Evolutionary conservation across 768 basidiomycete genomes (phyloP).

Genomic region (Pulveroboletus ravenelii): DNA sequence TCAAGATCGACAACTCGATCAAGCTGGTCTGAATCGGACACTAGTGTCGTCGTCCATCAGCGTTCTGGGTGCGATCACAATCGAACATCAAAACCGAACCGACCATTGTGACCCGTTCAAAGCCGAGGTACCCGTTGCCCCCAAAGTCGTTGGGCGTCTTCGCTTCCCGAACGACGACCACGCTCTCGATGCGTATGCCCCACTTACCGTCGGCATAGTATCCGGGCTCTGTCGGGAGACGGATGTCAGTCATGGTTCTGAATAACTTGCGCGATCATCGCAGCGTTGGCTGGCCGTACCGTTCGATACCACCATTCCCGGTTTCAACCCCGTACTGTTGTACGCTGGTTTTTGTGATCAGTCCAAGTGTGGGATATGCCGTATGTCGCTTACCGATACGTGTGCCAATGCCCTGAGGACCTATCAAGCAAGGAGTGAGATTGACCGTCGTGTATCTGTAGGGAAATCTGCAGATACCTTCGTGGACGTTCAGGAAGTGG

Average conservation of each 20-base stretch:
- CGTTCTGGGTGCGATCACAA: neutral
- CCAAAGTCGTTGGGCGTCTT: slow-evolving; percentile 79
- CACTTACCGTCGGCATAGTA: slow-evolving; percentile 89
- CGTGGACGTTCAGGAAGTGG: slow-evolving; percentile 91
- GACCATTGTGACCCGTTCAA: slow-evolving; percentile 88
- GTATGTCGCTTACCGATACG: slow-evolving; percentile 31
- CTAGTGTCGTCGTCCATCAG: slow-evolving; percentile 21
- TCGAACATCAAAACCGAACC: slow-evolving; percentile 22
- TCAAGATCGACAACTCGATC: slow-evolving; percentile 59
- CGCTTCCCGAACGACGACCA: slow-evolving; percentile 70
- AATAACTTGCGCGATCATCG: neutral
- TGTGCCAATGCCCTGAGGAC: slow-evolving; percentile 52
- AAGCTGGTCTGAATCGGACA: slow-evolving; percentile 88
- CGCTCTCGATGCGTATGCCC: slow-evolving; percentile 90
- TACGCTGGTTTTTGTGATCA: slow-evolving; percentile 40
- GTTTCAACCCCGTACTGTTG: slow-evolving; percentile 67
- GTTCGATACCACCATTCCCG: slow-evolving; percentile 90
- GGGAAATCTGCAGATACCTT: slow-evolving; percentile 37
- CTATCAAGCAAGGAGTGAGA: slow-evolving; percentile 25
- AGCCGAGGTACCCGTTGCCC: slow-evolving; percentile 72
- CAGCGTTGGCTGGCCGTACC: slow-evolving; percentile 30
- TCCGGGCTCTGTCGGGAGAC: slow-evolving; percentile 61
- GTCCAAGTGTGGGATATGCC: neutral
- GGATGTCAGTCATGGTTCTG: neutral
- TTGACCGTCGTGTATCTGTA: neutral